Evolutionary conservation across 1,284 basidiomycete genomes (phyloP).

Genomic region (Moniliophthora roreri): DNA sequence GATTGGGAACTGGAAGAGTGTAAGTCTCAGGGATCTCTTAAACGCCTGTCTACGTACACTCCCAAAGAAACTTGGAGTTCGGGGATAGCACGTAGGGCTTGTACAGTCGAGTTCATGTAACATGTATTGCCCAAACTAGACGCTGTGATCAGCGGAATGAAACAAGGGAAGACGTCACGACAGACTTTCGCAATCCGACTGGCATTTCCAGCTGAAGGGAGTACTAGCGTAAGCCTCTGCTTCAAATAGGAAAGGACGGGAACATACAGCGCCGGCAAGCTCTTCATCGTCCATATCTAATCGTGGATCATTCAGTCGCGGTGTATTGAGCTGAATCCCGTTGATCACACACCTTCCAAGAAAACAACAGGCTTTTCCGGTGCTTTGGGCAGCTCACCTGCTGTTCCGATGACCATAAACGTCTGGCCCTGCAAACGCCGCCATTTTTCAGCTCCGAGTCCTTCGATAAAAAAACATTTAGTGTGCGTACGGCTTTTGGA

Average conservation of each 20-base stretch:
- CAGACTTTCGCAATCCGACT: constrained; percentile 67
- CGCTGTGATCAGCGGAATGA: constrained; percentile 1
- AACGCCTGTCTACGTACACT: constrained; percentile 39
- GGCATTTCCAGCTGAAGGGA: constrained; percentile 54
- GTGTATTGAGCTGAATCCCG: constrained; percentile 6
- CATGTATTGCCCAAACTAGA: constrained; percentile 83
- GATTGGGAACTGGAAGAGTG: constrained; percentile 28
- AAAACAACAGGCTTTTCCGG: constrained; percentile 82
- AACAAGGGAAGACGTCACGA: constrained; percentile 22
- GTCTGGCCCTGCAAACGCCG: constrained; percentile 57
- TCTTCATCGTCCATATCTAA: constrained; percentile 85
- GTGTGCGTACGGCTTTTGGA: constrained; percentile 66
- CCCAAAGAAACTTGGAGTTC: constrained; percentile 77
- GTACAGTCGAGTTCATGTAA: constrained; percentile 95
- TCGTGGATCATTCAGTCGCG: constrained; percentile 1
- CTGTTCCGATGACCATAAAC: constrained; percentile 90
- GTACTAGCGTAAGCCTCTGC: neutral
- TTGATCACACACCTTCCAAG: constrained; percentile 57
- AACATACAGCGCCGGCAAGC: constrained; percentile 74
- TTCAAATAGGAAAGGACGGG: neutral
- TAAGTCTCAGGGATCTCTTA: neutral
- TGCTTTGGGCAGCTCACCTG: constrained; percentile 87
- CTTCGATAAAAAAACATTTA: constrained; percentile 1
- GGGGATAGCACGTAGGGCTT: constrained; percentile 88
- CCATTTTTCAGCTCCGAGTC: neutral